Base-by-base conservation (phyloP, 1,139 yeast species). In the Candida dubliniensis region DNA sequence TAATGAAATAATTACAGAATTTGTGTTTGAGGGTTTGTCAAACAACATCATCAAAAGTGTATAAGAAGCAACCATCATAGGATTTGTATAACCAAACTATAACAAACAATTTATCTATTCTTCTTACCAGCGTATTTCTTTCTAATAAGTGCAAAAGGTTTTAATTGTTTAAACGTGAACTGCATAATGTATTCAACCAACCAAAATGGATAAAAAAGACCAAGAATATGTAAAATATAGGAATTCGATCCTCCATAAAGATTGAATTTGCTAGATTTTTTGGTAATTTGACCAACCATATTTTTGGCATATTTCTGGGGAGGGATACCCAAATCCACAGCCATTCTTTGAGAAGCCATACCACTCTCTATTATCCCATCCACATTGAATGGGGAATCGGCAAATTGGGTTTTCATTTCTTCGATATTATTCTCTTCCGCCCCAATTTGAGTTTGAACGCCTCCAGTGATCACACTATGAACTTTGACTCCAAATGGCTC, bases 391-490 rank as follows among this genome's bases (percentile, higher is more conserved):
- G 49, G 45, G 10, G 64, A 54, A 10, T 53, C 53, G 1, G 42
- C 34, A 8, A 47, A 34, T 8, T 47, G 37, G 8, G 31, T 34
- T 23, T 37, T 34, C 7, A 26, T 14, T 3, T 36, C 40, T 9
- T 38, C 38, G 9, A 34, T 39, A 2, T 38, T 33, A 9, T 42
- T 44, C 2, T 44, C 37, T 41, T 60, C 64, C n/a, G 52, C 49
- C 14, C 57, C 52, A 32, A 70, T 65, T 12, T 61, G 25, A 2
- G 38, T 38, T 15, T 30, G 29, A 11, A 27, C 34, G n/a, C 37
- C 34, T 14, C 76, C 76, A 6, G 76, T 68, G 30, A 69, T 67
- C 4, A 71, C 63, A 37, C 66, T 58, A 49, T 68, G 69, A 6
- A 71, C 76, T 23, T 54, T 47, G 8, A 67, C 72, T 0, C 67